Conservation (phyloP, 2,329 filamentous ascomycete genomes). For the Chaetothyriales sp. region DNA sequence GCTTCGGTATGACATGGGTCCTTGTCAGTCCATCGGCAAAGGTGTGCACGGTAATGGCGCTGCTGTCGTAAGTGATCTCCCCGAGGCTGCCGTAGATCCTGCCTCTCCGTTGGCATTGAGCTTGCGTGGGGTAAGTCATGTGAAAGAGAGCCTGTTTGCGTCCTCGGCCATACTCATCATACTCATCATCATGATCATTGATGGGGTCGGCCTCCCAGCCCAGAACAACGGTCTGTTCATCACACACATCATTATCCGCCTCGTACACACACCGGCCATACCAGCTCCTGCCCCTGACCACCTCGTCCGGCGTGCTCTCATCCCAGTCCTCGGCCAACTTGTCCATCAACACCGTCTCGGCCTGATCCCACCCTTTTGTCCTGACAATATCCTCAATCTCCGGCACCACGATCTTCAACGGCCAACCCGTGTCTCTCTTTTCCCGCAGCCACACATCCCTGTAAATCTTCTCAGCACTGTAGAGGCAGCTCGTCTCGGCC, state of each 20-base stretch:
- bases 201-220: slow-evolving; percentile 60
- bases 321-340: slow-evolving; percentile 41
- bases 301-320: slow-evolving; percentile 36
- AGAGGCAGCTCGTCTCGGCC: slow-evolving; percentile 60
- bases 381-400: slow-evolving; percentile 68
- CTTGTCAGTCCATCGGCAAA: slow-evolving; percentile 45
- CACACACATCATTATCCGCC: slow-evolving; percentile 79
- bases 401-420: slow-evolving; percentile 73
- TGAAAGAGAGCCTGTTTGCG: slow-evolving; percentile 82
- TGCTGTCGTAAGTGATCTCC: slow-evolving; percentile 73
- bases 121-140: slow-evolving; percentile 82
- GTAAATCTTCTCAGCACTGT: slow-evolving; percentile 74
- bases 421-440: slow-evolving; percentile 57
- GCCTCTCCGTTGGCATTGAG: slow-evolving; percentile 72
- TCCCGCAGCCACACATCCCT: slow-evolving; percentile 50
- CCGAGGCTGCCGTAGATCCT: slow-evolving; percentile 74
- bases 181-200: slow-evolving; percentile 13
- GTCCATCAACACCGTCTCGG: slow-evolving; percentile 35
- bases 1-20: slow-evolving; percentile 43
- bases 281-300: slow-evolving; percentile 44
- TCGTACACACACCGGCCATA: slow-evolving; percentile 95
- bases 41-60: slow-evolving; percentile 58
- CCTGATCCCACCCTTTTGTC: slow-evolving; percentile 32
- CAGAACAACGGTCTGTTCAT: slow-evolving; percentile 81
- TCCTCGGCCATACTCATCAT: slow-evolving; percentile 31